phyloP scores from a whole-genome alignment of 2,329 filamentous ascomycete genomes.

The Rutstroemia sp. region DNA sequence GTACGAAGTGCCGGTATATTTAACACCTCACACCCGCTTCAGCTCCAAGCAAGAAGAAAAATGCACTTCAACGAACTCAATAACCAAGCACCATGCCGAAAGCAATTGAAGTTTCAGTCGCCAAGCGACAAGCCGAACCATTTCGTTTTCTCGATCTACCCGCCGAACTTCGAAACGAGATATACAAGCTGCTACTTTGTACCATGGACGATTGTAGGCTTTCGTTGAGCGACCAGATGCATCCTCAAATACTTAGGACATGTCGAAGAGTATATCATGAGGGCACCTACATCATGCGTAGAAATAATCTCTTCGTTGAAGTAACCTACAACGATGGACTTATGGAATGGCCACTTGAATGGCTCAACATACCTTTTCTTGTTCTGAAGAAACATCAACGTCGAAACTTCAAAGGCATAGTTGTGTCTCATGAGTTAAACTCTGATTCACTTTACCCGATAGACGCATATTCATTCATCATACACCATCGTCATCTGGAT shows the following conservation, averaged over 20 bases:
- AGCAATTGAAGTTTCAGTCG: not conserved
- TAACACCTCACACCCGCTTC: too few relatives aligned
- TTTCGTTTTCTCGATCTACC: not conserved
- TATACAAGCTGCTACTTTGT: not conserved
- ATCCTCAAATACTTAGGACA: not conserved
- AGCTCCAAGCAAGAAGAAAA: not conserved
- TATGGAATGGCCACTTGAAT: too few relatives aligned
- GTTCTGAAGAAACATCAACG: too few relatives aligned
- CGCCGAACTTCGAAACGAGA: not conserved
- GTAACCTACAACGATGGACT: not conserved
- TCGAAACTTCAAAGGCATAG: too few relatives aligned
- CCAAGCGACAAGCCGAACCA: not conserved
- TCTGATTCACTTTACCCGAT: too few relatives aligned
- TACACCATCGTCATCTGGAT: too few relatives aligned
- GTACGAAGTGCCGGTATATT: too few relatives aligned
- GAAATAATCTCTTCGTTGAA: not conserved
- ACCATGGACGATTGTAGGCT: not conserved
- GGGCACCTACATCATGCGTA: not conserved
- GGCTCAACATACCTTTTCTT: too few relatives aligned
- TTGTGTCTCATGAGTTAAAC: too few relatives aligned
- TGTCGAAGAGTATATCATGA: not conserved
- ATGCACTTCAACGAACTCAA: not conserved
- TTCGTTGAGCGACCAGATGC: not conserved
- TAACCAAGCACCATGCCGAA: not conserved
- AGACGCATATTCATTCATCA: too few relatives aligned